Percentiles rank a stretch among this genome's conserved stretches.
phyloP scores from a whole-genome alignment of 1,139 yeast genomes.

The Blastobotrys persicus region DNA sequence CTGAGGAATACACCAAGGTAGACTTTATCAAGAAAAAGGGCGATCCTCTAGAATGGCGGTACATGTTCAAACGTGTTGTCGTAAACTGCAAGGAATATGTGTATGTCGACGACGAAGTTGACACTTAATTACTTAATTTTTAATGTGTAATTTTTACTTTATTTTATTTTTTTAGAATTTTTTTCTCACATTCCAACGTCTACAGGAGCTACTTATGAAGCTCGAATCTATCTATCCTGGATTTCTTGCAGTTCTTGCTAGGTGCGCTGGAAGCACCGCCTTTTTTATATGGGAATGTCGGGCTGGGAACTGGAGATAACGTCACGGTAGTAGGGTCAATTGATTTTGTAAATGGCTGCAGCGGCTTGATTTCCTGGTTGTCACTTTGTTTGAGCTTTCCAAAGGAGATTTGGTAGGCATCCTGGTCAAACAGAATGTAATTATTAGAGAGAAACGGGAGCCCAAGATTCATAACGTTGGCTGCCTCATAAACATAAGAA shows the following conservation, averaged over 20 bases:
- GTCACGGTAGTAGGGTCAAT: conserved; percentile 20
- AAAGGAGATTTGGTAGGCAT: conserved; percentile 51
- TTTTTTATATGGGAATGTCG: conserved; percentile 1
- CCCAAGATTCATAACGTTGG: conserved; percentile 40
- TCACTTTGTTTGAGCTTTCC: conserved; percentile 49
- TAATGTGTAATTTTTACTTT: conserved; percentile 6
- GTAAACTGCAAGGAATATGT: conserved; percentile 53
- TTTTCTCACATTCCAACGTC: too few species aligned
- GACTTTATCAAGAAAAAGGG: conserved; percentile 55
- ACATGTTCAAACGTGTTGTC: conserved; percentile 54
- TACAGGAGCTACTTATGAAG: too few species aligned
- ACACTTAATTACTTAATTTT: conserved; percentile 5
- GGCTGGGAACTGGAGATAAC: conserved; percentile 11
- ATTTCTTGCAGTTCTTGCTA: not conserved
- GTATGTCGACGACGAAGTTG: conserved; percentile 24
- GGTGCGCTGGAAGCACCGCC: not conserved
- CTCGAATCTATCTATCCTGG: too few species aligned
- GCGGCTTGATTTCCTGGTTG: conserved; percentile 25
- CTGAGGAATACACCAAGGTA: conserved; percentile 36
- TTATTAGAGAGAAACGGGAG: conserved; percentile 54
- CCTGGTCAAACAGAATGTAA: conserved; percentile 57
- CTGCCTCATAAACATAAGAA: conserved; percentile 8
- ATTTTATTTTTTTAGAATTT: too few species aligned
- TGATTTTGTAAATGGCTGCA: conserved; percentile 14
- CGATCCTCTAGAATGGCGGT: conserved; percentile 69